Conservation (phyloP, 106 monocot genomes). For the Apostasia shenzhenica region DNA sequence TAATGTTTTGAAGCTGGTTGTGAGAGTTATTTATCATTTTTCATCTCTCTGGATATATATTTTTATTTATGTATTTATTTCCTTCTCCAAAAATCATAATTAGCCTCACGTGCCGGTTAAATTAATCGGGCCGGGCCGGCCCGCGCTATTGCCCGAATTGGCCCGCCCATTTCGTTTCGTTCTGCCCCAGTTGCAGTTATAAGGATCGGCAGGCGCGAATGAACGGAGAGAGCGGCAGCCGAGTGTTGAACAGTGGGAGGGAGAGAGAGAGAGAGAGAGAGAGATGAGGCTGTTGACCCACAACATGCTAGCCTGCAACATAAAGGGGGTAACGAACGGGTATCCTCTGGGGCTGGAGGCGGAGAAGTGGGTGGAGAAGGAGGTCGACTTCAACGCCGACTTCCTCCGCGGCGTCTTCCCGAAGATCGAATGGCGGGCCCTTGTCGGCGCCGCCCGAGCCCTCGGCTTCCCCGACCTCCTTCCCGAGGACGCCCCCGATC, state of each 20-base stretch:
- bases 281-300: conserved; percentile 92
- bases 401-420: conserved; percentile 71
- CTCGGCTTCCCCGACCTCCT: conserved; percentile 52
- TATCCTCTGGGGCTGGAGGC: conserved; percentile 74
- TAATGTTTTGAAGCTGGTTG: too few species aligned
- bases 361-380: conserved; percentile 43
- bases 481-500: conserved; percentile 27
- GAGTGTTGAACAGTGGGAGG: not conserved
- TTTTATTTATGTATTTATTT: too few species aligned
- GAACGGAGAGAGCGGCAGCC: too few species aligned
- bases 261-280: not conserved
- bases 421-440: conserved; percentile 75
- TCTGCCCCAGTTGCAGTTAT: too few species aligned
- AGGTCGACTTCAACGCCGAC: conserved; percentile 80
- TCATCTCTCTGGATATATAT: too few species aligned
- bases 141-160: too few species aligned
- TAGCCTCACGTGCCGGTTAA: too few species aligned
- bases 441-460: conserved; percentile 47
- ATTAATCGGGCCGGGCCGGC: too few species aligned
- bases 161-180: too few species aligned
- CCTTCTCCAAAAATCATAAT: too few species aligned
- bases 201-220: too few species aligned
- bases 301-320: conserved; percentile 95
- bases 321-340: conserved; percentile 80
- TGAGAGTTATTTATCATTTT: too few species aligned